Evolutionary conservation across 2,329 filamentous ascomycete genomes (phyloP).

Genomic region (Herpotrichia juniperi): DNA sequence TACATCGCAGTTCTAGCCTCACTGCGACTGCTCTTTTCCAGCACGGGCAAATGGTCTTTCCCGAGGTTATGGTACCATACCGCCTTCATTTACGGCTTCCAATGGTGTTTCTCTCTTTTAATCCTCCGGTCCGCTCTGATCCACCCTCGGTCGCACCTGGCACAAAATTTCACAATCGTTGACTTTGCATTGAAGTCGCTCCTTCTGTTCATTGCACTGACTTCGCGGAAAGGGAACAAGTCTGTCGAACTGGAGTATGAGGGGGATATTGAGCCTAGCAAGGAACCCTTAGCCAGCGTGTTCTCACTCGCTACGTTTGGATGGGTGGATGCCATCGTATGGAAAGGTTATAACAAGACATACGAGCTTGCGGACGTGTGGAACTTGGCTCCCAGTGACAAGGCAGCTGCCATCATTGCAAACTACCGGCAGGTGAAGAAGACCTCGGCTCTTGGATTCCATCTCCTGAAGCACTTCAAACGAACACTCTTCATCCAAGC

Average conservation of each 20-base stretch:
- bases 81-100: conserved; percentile 76
- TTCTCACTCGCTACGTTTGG: conserved; percentile 86
- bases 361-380: conserved; percentile 86
- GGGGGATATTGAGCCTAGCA: conserved; percentile 83
- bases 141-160: conserved; percentile 69
- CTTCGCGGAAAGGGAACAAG: conserved; percentile 90
- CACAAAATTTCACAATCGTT: conserved; percentile 69
- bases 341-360: conserved; percentile 84
- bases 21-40: conserved; percentile 71
- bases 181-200: conserved; percentile 79
- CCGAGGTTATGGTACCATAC: conserved; percentile 92
- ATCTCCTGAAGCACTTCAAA: conserved; percentile 86
- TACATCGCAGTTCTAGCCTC: conserved; percentile 79
- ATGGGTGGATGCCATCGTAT: conserved; percentile 90
- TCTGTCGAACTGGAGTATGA: conserved; percentile 88
- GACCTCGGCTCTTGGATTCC: conserved; percentile 77
- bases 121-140: conserved; percentile 87
- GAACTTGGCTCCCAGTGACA: conserved; percentile 88
- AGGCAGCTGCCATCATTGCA: conserved; percentile 78
- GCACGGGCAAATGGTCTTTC: conserved; percentile 66
- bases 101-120: conserved; percentile 79
- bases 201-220: conserved; percentile 76
- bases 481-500: conserved; percentile 77
- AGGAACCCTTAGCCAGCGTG: conserved; percentile 84
- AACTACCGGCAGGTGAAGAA: conserved; percentile 87